phyloP scores from a whole-genome alignment of 768 basidiomycete genomes.

The Suillus tomentosus region DNA sequence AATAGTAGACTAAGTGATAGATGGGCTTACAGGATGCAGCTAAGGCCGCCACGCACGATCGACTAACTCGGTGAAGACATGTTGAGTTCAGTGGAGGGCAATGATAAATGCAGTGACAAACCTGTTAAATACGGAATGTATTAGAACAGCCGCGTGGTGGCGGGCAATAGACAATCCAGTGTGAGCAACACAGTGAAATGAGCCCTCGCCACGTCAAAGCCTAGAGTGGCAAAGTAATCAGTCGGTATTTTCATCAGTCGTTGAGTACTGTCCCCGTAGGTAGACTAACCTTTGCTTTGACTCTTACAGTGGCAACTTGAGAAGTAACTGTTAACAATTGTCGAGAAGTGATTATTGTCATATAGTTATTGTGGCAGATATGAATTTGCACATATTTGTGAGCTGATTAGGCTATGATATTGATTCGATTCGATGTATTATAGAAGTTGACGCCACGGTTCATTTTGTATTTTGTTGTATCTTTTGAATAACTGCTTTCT shows the following conservation, averaged over 20 bases:
- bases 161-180: neutral
- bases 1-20: neutral
- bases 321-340: neutral
- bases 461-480: slow-evolving; percentile 18
- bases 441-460: slow-evolving; percentile 6
- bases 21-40: neutral
- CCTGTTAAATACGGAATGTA: neutral
- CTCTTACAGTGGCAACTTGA: too few species aligned
- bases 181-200: neutral
- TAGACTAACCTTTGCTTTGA: too few species aligned
- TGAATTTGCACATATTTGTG: slow-evolving; percentile 1
- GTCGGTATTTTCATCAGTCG: too few species aligned
- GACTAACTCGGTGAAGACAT: neutral
- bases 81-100: neutral
- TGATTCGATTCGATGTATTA: neutral
- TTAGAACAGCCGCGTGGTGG: neutral
- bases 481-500: slow-evolving; percentile 9
- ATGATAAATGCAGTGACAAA: neutral
- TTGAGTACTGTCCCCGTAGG: too few species aligned
- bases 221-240: too few species aligned
- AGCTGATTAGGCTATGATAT: neutral
- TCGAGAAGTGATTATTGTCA: neutral
- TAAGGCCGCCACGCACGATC: neutral
- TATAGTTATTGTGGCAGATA: neutral
- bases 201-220: neutral